Evolutionary conservation across 768 basidiomycete genomes (phyloP).

Genomic region (Suillus sp.): DNA sequence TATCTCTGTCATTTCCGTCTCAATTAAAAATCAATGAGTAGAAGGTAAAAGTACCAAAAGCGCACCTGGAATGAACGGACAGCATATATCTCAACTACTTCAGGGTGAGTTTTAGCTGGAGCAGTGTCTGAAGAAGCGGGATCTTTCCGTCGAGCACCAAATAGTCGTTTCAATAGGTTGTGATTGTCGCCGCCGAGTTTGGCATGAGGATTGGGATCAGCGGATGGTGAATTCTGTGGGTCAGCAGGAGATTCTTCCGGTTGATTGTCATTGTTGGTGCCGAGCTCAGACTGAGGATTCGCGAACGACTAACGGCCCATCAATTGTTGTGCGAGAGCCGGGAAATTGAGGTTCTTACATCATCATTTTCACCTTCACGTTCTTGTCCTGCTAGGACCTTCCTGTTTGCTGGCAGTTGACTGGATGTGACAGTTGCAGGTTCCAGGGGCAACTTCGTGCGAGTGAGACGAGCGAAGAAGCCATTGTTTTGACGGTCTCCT

Average conservation of each 20-base stretch:
- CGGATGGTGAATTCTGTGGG: not conserved
- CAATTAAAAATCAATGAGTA: not conserved
- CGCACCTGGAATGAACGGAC: not conserved
- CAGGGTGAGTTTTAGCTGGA: not conserved
- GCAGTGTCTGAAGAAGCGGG: not conserved
- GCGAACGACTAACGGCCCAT: not conserved
- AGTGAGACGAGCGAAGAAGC: not conserved
- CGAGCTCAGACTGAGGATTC: not conserved
- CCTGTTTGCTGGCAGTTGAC: no score
- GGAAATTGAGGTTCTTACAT: not conserved
- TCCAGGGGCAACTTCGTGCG: no score
- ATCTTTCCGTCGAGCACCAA: not conserved
- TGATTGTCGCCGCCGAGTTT: not conserved
- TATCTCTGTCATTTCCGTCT: not conserved
- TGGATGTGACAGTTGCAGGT: not conserved
- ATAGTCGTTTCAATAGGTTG: not conserved
- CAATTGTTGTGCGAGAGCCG: not conserved
- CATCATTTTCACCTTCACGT: not conserved
- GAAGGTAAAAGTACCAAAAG: no score
- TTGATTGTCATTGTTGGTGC: not conserved
- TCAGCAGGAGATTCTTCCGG: not conserved
- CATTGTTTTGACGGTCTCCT: not conserved
- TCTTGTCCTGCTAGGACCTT: no score
- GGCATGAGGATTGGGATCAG: not conserved
- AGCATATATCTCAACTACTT: not conserved